These are phyloP conservation scores for Coleophoma crateriformis DNA, from an alignment of 2,329 filamentous ascomycete species.

Conservation along the genomic window DNA sequence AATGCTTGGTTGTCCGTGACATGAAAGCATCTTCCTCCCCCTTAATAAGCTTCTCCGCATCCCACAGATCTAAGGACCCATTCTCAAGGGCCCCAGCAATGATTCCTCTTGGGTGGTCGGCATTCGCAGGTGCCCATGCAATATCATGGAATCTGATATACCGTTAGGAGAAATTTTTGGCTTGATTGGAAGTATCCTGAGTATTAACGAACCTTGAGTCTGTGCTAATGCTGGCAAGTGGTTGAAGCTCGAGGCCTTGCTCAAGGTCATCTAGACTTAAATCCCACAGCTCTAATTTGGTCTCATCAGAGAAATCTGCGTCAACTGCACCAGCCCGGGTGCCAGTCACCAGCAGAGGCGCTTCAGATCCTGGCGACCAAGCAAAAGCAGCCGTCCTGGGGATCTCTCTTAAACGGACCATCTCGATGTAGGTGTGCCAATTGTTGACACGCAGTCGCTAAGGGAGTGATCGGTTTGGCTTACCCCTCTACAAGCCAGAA, in stretches of 20 bases:
- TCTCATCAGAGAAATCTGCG: constrained; percentile 96
- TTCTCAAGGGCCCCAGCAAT: constrained; percentile 95
- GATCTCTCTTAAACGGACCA: constrained; percentile 97
- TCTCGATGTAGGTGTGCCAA: constrained; percentile 32
- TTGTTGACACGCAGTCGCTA: not conserved
- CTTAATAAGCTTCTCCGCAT: constrained; percentile 64
- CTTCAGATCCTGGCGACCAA: constrained; percentile 79
- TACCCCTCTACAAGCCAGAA: constrained; percentile 6
- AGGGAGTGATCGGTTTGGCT: not conserved
- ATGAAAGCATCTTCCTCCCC: constrained; percentile 69
- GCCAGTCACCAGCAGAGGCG: constrained; percentile 84
- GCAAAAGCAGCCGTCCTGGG: constrained; percentile 95
- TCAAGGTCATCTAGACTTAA: constrained; percentile 73
- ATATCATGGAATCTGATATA: constrained; percentile 84
- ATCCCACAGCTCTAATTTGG: constrained; percentile 95
- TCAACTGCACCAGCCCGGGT: constrained; percentile 93
- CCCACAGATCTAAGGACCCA: constrained; percentile 89
- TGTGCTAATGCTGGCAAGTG: constrained; percentile 75
- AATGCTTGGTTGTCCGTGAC: constrained; percentile 84
- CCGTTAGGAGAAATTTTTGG: constrained; percentile 17
- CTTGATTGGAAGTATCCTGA: constrained; percentile 3
- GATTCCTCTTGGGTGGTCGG: constrained; percentile 75
- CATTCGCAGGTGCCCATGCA: constrained; percentile 81
- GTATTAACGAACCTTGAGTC: constrained; percentile 70
- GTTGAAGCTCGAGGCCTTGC: constrained; percentile 77